phyloP scores from a whole-genome alignment of 2,329 filamentous ascomycete genomes.

The Xylariaceae sp. region DNA sequence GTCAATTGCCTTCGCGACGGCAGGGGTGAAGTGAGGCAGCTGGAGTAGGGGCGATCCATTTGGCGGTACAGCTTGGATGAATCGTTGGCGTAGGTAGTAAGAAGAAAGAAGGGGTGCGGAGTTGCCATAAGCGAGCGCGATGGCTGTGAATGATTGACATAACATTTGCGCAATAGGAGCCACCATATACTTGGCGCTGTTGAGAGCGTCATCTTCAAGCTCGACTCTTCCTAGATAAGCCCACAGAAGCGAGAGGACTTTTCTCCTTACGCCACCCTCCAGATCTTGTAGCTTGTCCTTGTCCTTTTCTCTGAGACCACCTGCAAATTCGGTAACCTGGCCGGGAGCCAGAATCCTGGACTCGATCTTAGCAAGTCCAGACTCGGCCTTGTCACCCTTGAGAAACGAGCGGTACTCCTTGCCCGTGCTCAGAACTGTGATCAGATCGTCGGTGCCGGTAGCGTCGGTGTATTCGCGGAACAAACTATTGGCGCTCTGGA shows the following conservation, averaged over 20 bases:
- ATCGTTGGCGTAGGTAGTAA: constrained; percentile 76
- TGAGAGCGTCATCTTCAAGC: constrained; percentile 70
- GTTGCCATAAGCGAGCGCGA: constrained; percentile 82
- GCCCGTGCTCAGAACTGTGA: constrained; percentile 77
- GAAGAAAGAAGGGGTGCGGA: constrained; percentile 77
- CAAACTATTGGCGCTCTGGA: constrained; percentile 89
- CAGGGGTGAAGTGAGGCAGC: constrained; percentile 77
- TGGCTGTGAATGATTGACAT: constrained; percentile 81
- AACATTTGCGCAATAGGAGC: constrained; percentile 81
- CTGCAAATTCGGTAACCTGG: constrained; percentile 46
- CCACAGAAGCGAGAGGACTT: constrained; percentile 87
- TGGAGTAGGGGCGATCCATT: constrained; percentile 84
- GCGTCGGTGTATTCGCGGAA: constrained; percentile 90
- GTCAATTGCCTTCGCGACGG: constrained; percentile 63
- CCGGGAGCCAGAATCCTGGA: constrained; percentile 68
- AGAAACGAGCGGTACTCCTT: constrained; percentile 79
- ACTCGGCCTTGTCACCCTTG: constrained; percentile 73
- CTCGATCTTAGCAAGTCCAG: constrained; percentile 78
- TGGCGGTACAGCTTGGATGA: constrained; percentile 86
- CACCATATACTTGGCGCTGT: constrained; percentile 84
- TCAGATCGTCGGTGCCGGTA: constrained; percentile 73
- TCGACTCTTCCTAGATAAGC: constrained; percentile 89
- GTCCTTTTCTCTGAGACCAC: constrained; percentile 68
- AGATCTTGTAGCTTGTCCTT: constrained; percentile 72
- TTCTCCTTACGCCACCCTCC: constrained; percentile 75